Conservation (phyloP, 202 grass and related monocot genomes). For the Panicum hallii region DNA sequence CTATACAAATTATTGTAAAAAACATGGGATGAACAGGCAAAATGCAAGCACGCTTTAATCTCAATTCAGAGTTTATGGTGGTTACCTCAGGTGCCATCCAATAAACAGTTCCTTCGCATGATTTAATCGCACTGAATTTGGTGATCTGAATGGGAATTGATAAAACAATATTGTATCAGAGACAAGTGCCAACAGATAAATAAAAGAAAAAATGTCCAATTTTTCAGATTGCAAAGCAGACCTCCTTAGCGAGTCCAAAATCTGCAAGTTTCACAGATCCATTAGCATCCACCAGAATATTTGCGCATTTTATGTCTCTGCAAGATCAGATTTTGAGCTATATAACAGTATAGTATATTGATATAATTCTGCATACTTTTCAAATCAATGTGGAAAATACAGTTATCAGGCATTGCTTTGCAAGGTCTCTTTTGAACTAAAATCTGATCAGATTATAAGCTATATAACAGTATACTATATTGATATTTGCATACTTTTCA, state of each 20-base stretch:
- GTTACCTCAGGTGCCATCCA: slow-evolving; percentile 97
- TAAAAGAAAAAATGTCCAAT: slow-evolving; percentile 2
- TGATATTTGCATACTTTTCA: slow-evolving; percentile 17
- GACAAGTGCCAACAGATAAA: slow-evolving; percentile 34
- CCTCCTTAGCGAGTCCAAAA: slow-evolving; percentile 96
- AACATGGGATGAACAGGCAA: slow-evolving; percentile 28
- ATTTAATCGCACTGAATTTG: slow-evolving; percentile 65
- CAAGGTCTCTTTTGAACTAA: background rate
- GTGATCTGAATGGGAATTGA: slow-evolving; percentile 59
- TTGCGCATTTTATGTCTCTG: slow-evolving; percentile 94
- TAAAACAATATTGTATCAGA: slow-evolving; percentile 8
- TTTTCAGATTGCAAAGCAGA: slow-evolving; percentile 36
- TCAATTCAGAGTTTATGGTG: slow-evolving; percentile 21
- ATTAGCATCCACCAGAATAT: slow-evolving; percentile 87
- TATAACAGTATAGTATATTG: slow-evolving; percentile 8
- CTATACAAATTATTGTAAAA: background rate
- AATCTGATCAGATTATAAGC: slow-evolving; percentile 9
- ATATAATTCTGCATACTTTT: slow-evolving; percentile 15
- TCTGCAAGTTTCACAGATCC: slow-evolving; percentile 95
- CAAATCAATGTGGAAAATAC: slow-evolving; percentile 6
- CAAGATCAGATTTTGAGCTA: slow-evolving; percentile 34
- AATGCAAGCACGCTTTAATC: slow-evolving; percentile 11
- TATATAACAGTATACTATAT: slow-evolving; percentile 1
- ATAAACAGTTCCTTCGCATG: slow-evolving; percentile 90
- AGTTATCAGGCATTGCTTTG: background rate